Conservation (phyloP, 331 rosid species). For the Spiraea crenata region DNA sequence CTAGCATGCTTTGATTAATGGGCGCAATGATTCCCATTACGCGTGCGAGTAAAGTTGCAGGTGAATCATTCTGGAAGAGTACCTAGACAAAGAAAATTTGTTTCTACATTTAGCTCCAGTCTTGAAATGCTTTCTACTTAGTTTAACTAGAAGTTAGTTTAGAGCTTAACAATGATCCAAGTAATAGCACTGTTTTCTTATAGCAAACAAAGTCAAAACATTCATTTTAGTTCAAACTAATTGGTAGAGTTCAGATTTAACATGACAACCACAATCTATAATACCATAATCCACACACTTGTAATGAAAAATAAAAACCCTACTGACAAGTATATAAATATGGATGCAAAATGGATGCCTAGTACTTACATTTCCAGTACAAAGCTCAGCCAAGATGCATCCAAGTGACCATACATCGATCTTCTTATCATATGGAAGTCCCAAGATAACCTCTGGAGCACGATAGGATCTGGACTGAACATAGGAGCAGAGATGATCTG, state of each 20-base stretch:
- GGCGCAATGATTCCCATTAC: slow-evolving; percentile 89
- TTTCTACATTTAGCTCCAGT: background rate
- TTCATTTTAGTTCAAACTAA: slow-evolving; percentile 1
- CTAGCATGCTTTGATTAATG: slow-evolving; percentile 82
- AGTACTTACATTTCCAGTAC: slow-evolving; percentile 90
- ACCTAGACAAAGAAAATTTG: slow-evolving; percentile 52
- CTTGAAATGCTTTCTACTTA: background rate
- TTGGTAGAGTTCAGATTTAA: background rate
- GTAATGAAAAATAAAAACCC: background rate
- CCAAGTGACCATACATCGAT: slow-evolving; percentile 99
- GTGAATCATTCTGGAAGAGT: slow-evolving; percentile 94
- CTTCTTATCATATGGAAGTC: slow-evolving; percentile 93
- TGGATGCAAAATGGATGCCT: background rate
- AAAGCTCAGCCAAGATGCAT: slow-evolving; percentile 96
- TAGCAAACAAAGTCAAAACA: background rate
- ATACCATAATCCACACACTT: background rate
- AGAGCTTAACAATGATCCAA: background rate
- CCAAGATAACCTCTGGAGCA: slow-evolving; percentile 98
- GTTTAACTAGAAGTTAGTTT: background rate
- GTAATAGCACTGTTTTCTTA: background rate
- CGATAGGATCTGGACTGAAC: slow-evolving; percentile 99
- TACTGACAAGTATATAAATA: background rate
- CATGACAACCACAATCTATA: background rate
- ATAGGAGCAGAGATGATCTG: slow-evolving; percentile 97
- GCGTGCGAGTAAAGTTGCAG: slow-evolving; percentile 96